These are phyloP conservation scores for Adiantum capillusveneris DNA, from an alignment of 75 land plant genomes.

Conservation along the genomic window DNA sequence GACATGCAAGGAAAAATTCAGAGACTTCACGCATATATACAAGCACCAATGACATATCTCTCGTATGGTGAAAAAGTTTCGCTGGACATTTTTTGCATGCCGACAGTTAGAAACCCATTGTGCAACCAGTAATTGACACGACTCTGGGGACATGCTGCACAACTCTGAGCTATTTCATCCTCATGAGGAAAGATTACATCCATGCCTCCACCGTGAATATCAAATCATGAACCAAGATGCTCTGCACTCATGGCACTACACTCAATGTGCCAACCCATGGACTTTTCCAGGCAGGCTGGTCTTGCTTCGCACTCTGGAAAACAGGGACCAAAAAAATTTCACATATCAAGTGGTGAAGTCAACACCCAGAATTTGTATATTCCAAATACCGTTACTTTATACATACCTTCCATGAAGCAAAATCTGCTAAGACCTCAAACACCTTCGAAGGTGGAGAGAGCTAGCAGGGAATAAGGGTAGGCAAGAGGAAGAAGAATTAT, in stretches of 20 bases:
- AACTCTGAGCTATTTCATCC: constrained; percentile 95
- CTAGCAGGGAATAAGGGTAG: too few species aligned
- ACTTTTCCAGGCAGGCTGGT: constrained; percentile 93
- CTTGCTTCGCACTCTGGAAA: constrained; percentile 75
- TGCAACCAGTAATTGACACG: constrained; percentile 81
- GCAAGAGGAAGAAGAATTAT: too few species aligned
- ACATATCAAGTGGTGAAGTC: too few species aligned
- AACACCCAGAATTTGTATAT: too few species aligned
- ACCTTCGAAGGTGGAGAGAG: too few species aligned
- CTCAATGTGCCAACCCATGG: constrained; percentile 99
- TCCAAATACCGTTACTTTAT: background rate
- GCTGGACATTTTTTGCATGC: constrained; percentile 95
- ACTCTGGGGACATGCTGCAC: constrained; percentile 80
- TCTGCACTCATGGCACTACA: constrained; percentile 98
- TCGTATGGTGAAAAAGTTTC: constrained; percentile 95
- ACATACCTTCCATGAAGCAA: constrained; percentile 91
- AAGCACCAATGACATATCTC: constrained; percentile 51
- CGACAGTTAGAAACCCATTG: constrained; percentile 88
- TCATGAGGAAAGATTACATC: constrained; percentile 97
- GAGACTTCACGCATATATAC: too few species aligned
- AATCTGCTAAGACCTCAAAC: too few species aligned
- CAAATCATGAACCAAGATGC: constrained; percentile 65
- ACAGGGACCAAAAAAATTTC: too few species aligned
- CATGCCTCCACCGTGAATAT: constrained; percentile 98
- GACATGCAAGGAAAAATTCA: too few species aligned